Conservation (phyloP, 106 monocot species). For the Vanilla planifolia region DNA sequence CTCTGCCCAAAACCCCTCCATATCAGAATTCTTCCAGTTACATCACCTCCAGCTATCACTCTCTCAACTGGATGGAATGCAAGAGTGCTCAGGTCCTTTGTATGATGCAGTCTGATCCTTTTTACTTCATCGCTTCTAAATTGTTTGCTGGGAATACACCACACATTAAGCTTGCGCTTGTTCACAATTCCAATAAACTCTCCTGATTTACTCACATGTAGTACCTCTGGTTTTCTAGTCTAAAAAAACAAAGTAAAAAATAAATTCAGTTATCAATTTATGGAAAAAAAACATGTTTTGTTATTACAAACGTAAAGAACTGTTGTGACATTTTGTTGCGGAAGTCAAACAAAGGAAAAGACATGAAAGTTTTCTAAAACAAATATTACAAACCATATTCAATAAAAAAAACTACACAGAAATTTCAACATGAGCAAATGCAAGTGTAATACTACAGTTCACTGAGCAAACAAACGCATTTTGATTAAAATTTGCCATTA, state of each 20-base stretch:
- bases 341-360: not conserved
- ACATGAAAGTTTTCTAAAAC: not conserved
- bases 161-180: conserved; percentile 63
- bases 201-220: conserved; percentile 53
- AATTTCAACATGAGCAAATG: no score
- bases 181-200: conserved; percentile 71
- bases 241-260: conserved; percentile 15
- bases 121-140: conserved; percentile 45
- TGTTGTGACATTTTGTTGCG: not conserved
- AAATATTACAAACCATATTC: not conserved
- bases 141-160: conserved; percentile 57
- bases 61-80: conserved; percentile 91
- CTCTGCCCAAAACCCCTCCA: conserved; percentile 81
- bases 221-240: conserved; percentile 53
- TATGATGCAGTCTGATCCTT: conserved; percentile 86
- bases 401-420: not conserved
- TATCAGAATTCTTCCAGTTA: conserved; percentile 83
- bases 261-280: no score
- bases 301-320: no score
- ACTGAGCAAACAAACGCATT: no score
- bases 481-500: no score
- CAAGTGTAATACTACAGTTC: no score
- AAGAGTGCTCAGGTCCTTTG: conserved; percentile 57
- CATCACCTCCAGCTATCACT: conserved; percentile 90
- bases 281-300: no score